Evolutionary conservation across 495 filamentous ascomycete species (phyloP), one percentile per base, ranked within the genome.

Genomic region (Neurospora pannonica): DNA sequence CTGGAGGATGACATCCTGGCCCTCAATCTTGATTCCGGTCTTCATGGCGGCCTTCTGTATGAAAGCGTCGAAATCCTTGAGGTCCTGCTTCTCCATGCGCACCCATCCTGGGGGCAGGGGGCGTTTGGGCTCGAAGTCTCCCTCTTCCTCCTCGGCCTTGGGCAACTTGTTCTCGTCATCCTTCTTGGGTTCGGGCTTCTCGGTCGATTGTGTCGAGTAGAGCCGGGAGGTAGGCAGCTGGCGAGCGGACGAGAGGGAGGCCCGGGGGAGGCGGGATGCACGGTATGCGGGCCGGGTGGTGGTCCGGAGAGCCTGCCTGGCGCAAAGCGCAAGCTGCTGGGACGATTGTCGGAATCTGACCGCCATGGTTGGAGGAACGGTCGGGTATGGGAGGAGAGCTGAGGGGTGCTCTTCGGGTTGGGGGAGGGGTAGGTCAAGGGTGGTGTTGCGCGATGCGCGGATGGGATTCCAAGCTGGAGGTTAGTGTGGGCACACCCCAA

Each of bases 21-120:
- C 24, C 2, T 42, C 48, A 60, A 60, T 31, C 70, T 72, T 67
- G 54, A 67, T 71, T 71, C 74, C 72, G 11, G 70, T 24, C 15
- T 38, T 3, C 28, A 76, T 9, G 2, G 75, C 75, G 0, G 62
- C 13, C 0, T 0, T 4, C 1, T 11, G 4, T 7, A 79, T 2
- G 0, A 78, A 34, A 1, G 11, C 1, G 13, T 73, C 31, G n/a
- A 84, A 15, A 4, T 67, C 8, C 11, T 73, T 10, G 4, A 76
- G 7, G 37, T 86, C 79, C 10, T 83, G 78, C 8, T 83, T 77
- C 34, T 40, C 75, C 40, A 84, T 74, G 40, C 76, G 71, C 8
- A 84, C 83, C 79, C 81, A 85, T 10, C 82, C 84, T 40, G 77
- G 78, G 28, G 79, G 79, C 24, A 77, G 74, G 28, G 70, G n/a